A percentile compares a stretch with the other conserved stretches of the same genome.
phyloP scores from a whole-genome alignment of 2,329 filamentous ascomycete genomes.

The Aquanectria penicillioides region DNA sequence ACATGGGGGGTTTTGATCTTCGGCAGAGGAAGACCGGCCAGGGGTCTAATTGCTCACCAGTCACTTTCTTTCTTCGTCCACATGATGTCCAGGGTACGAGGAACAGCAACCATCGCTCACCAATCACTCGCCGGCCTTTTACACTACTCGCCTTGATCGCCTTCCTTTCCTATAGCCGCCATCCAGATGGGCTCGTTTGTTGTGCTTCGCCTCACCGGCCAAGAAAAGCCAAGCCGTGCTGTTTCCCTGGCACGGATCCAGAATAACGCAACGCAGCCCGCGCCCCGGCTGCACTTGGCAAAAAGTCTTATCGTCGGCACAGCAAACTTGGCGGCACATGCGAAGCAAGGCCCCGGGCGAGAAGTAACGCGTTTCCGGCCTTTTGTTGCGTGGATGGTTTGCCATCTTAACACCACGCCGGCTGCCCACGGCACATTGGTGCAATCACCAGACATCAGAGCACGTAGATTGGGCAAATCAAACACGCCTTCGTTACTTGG shows the following conservation, averaged over 20 bases:
- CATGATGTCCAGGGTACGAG: constrained; percentile 12
- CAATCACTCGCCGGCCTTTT: neutral
- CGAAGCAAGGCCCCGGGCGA: neutral
- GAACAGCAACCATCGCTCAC: neutral
- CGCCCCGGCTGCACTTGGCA: too few species aligned
- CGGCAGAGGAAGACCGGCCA: constrained; percentile 12
- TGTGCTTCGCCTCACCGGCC: constrained; percentile 19
- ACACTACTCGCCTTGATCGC: neutral
- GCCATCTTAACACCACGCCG: too few species aligned
- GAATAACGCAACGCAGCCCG: neutral
- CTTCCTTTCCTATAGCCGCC: constrained; percentile 1
- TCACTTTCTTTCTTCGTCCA: neutral
- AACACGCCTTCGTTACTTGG: too few species aligned
- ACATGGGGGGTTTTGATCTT: neutral
- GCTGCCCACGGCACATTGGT: too few species aligned
- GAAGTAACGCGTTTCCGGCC: too few species aligned
- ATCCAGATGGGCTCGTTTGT: neutral
- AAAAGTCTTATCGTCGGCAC: constrained; percentile 6
- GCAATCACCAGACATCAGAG: too few species aligned
- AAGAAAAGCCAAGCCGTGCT: constrained; percentile 16
- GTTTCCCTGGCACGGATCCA: constrained; percentile 5
- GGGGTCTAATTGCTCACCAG: neutral
- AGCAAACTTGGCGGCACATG: neutral
- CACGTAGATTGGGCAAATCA: too few species aligned
- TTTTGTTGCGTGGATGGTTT: neutral